Evolutionary conservation across 306 rosid genomes (phyloP).

Genomic region (Astragalus membranaceus): DNA sequence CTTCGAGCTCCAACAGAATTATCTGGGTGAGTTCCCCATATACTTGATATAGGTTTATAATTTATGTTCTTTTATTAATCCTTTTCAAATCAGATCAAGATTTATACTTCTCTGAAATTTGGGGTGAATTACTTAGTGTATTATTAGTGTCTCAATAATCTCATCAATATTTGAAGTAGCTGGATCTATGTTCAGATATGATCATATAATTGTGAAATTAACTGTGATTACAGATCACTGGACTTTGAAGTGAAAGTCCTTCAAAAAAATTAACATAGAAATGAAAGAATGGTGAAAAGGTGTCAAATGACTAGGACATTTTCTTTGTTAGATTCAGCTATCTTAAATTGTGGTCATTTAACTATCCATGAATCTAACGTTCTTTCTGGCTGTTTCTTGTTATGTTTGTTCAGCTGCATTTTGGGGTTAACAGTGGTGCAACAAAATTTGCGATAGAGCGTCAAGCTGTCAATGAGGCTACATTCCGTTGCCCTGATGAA

Average conservation of each 20-base stretch:
- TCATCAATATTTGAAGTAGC: neutral
- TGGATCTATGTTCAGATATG: neutral
- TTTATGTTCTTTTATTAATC: neutral
- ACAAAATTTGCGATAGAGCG: conserved; percentile 83
- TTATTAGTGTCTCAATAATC: neutral
- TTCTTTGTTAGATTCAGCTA: neutral
- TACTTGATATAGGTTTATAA: neutral
- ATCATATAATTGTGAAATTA: neutral
- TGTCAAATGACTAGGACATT: neutral
- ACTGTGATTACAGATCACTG: neutral
- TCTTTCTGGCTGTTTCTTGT: conserved; percentile 8
- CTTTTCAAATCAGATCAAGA: neutral
- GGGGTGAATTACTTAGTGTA: neutral
- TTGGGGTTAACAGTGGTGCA: conserved; percentile 97
- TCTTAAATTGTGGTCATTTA: neutral
- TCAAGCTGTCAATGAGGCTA: conserved; percentile 94
- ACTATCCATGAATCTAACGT: neutral
- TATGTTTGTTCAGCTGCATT: conserved; percentile 58
- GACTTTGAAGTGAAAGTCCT: neutral
- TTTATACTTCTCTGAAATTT: neutral
- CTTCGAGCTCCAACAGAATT: conserved; percentile 50
- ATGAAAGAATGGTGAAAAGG: neutral
- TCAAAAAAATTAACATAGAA: neutral
- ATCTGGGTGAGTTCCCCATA: conserved; percentile 60
- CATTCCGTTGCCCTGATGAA: conserved; percentile 96